These are phyloP conservation scores for Suillus lakei DNA, from an alignment of 768 basidiomycete species.

Conservation along the genomic window DNA sequence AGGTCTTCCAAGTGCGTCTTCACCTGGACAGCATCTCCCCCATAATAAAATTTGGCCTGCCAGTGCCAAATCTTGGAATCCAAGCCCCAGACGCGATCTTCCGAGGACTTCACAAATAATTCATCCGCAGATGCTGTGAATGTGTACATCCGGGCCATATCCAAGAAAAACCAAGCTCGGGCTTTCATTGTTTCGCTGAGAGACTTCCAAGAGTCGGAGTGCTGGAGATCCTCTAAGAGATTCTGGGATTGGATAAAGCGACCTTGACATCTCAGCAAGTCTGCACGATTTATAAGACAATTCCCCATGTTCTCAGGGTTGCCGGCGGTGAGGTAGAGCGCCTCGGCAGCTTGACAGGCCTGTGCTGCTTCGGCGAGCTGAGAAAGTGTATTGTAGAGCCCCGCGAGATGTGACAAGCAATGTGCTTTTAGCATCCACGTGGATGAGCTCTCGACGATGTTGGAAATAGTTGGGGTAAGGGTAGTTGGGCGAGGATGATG, in stretches of 20 bases:
- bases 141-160: background rate
- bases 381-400: background rate
- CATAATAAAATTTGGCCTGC: background rate
- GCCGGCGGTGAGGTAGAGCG: background rate
- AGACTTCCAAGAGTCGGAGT: background rate
- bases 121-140: background rate
- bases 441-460: background rate
- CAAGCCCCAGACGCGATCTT: background rate
- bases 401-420: background rate
- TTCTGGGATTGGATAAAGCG: background rate
- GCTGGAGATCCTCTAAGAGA: background rate
- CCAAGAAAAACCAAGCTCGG: background rate
- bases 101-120: background rate
- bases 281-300: background rate
- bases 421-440: background rate
- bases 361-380: background rate
- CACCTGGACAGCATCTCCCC: background rate
- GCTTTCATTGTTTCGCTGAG: background rate
- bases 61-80: background rate
- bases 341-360: background rate
- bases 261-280: background rate
- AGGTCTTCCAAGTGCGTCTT: background rate
- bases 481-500: background rate
- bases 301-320: background rate
- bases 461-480: background rate